Evolutionary conservation across 306 rosid species (phyloP).

Genomic region (Bauhinia variegata): DNA sequence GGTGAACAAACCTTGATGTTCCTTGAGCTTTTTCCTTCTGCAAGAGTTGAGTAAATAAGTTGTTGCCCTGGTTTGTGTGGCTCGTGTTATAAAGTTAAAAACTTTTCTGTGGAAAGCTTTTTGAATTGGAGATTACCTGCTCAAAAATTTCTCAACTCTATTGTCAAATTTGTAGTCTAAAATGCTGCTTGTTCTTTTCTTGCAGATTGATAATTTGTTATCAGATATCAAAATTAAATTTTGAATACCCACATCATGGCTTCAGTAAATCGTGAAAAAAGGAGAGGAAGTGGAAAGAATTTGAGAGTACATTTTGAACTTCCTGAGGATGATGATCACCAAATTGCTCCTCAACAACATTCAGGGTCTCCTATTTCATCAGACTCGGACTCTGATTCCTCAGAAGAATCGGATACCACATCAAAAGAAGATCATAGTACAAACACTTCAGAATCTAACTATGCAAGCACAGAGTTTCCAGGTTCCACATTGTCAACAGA

Average conservation of each 20-base stretch:
- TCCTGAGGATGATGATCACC: conserved; percentile 21
- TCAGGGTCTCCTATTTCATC: conserved; percentile 42
- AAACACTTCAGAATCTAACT: conserved; percentile 16
- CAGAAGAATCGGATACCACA: conserved; percentile 25
- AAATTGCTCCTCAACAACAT: not conserved
- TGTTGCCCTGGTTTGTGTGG: conserved; percentile 8
- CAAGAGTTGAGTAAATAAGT: conserved; percentile 9
- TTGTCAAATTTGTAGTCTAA: conserved; percentile 1
- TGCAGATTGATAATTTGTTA: conserved; percentile 14
- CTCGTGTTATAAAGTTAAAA: not conserved
- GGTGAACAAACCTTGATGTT: too few species aligned
- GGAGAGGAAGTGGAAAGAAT: conserved; percentile 40
- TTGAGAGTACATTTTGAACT: conserved; percentile 47
- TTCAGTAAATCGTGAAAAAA: conserved; percentile 31
- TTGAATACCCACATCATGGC: conserved; percentile 28
- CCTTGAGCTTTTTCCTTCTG: conserved; percentile 23
- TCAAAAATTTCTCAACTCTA: not conserved
- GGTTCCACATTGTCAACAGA: conserved; percentile 9
- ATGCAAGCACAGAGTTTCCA: conserved; percentile 4
- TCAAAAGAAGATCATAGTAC: conserved; percentile 23
- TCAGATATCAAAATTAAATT: not conserved
- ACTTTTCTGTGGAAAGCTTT: not conserved
- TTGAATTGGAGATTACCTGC: not conserved
- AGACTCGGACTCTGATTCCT: conserved; percentile 11
- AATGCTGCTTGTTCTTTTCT: conserved; percentile 18